A percentile compares a stretch with the other conserved stretches of the same genome.
Conservation (phyloP, 768 basidiomycete species). For the Lentinus tigrinus region DNA sequence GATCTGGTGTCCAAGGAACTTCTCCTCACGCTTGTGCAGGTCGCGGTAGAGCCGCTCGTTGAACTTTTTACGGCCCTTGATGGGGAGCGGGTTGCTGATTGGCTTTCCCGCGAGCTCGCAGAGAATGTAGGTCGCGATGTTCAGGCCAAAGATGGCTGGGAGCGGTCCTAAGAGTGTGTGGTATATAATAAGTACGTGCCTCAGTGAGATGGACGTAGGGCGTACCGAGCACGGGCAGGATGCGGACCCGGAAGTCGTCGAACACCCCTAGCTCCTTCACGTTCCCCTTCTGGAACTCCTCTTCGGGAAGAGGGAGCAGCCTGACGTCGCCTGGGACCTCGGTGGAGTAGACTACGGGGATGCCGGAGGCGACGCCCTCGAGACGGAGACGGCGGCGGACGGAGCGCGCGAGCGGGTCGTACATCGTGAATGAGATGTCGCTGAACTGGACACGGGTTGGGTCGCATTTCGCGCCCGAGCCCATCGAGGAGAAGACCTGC, state of each 20-base stretch:
- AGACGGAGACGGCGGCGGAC: constrained; percentile 77
- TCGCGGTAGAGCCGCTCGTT: constrained; percentile 80
- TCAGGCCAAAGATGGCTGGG: constrained; percentile 88
- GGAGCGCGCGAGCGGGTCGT: constrained; percentile 92
- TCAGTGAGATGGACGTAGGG: neutral
- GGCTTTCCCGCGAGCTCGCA: constrained; percentile 85
- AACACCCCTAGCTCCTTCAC: constrained; percentile 89
- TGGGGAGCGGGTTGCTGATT: constrained; percentile 77
- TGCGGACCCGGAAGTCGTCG: constrained; percentile 91
- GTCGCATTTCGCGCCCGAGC: constrained; percentile 91
- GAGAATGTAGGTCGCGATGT: constrained; percentile 85
- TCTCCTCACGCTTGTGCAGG: constrained; percentile 71
- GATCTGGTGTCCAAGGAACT: constrained; percentile 53
- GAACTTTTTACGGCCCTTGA: constrained; percentile 82
- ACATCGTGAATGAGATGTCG: constrained; percentile 89
- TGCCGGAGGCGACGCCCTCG: constrained; percentile 59
- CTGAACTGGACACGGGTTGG: constrained; percentile 94
- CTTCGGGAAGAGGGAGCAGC: constrained; percentile 85
- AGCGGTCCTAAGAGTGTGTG: constrained; percentile 54
- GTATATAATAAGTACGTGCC: neutral
- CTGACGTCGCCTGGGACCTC: constrained; percentile 89
- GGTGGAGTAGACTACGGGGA: constrained; percentile 93
- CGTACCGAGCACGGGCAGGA: constrained; percentile 86
- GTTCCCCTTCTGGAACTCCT: constrained; percentile 86
- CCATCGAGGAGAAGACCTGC: constrained; percentile 96